Conservation (phyloP, 306 rosid species). For the Sicyos edulis region DNA sequence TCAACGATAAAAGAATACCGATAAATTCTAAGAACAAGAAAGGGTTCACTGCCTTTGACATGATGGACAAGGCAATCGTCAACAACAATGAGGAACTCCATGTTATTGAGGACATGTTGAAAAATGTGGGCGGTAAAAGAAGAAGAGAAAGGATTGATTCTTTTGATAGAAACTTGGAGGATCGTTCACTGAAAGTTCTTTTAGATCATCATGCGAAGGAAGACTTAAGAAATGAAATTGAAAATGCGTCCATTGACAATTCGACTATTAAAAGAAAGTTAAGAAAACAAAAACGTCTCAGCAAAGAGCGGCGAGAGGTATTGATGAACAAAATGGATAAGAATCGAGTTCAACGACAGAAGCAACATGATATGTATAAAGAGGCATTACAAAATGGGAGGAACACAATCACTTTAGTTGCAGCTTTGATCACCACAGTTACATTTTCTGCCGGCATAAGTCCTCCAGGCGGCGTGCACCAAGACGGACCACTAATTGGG, state of each 20-base stretch:
- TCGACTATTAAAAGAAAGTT: neutral
- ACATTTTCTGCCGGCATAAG: slow-evolving; percentile 55
- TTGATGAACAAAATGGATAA: neutral
- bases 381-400: slow-evolving; percentile 70
- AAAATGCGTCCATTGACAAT: neutral
- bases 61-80: slow-evolving; percentile 25
- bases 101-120: slow-evolving; percentile 31
- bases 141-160: neutral
- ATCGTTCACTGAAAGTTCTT: neutral
- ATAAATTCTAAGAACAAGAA: slow-evolving; percentile 41
- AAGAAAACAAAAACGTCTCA: neutral
- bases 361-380: slow-evolving; percentile 37
- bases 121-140: slow-evolving; percentile 38
- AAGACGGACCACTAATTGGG: slow-evolving; percentile 42
- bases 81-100: slow-evolving; percentile 28
- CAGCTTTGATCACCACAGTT: slow-evolving; percentile 60
- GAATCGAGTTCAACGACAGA: neutral
- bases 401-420: slow-evolving; percentile 51
- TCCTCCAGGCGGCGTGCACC: slow-evolving; percentile 61
- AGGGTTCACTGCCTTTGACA: slow-evolving; percentile 55
- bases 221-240: neutral
- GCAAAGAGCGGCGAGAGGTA: neutral
- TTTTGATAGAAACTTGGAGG: neutral
- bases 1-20: slow-evolving; percentile 41
- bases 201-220: neutral